Conservation (phyloP, 257 asterid genomes). For the Fraxinus anomala region DNA sequence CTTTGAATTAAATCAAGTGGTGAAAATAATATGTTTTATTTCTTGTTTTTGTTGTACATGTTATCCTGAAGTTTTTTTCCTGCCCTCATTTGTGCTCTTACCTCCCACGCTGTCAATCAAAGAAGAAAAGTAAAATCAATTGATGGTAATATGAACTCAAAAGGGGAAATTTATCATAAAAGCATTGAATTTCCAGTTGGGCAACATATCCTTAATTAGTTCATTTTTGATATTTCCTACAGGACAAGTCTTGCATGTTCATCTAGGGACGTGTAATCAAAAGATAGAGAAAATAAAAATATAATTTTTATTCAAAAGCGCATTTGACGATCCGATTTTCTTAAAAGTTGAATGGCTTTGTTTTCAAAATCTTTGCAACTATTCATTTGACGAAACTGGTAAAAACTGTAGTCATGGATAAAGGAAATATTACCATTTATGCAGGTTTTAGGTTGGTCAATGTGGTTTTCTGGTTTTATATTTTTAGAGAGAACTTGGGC, state of each 20-base stretch:
- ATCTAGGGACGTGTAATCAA: not conserved
- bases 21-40: not conserved
- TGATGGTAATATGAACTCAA: not conserved
- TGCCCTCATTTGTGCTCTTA: not conserved
- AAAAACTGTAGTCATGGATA: not conserved
- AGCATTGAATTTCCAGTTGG: not conserved
- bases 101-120: not conserved
- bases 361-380: not conserved
- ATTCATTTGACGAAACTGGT: not conserved
- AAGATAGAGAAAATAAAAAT: not conserved
- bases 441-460: slow-evolving; percentile 87
- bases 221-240: not conserved
- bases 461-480: slow-evolving; percentile 75
- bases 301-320: not conserved
- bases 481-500: slow-evolving; percentile 73
- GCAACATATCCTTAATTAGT: not conserved
- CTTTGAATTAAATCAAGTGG: not conserved
- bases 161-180: not conserved
- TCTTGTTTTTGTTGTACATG: not conserved
- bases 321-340: not conserved
- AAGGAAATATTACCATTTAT: slow-evolving; percentile 13
- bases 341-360: not conserved
- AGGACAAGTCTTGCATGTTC: not conserved
- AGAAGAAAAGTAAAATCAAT: not conserved
- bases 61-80: not conserved